Evolutionary conservation across 306 rosid species (phyloP).

Genomic region (Sindora glabra): DNA sequence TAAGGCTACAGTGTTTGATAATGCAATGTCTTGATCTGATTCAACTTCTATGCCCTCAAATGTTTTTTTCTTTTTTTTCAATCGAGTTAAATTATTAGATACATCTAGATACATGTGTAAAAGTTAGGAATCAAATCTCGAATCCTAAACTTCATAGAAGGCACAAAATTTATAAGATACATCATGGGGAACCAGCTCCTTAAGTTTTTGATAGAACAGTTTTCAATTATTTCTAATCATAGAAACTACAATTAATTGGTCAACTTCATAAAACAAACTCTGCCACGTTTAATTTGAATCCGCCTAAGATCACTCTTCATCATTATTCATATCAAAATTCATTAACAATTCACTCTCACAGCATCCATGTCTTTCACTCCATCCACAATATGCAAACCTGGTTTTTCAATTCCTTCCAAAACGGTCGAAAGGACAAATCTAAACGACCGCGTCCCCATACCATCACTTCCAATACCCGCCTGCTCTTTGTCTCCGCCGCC

Average conservation of each 20-base stretch:
- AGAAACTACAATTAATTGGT: background rate
- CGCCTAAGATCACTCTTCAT: background rate
- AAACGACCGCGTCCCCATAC: slow-evolving; percentile 17
- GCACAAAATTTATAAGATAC: no score
- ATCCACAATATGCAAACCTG: slow-evolving; percentile 18
- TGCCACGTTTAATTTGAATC: slow-evolving; percentile 4
- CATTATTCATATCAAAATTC: background rate
- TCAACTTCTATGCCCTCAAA: no score
- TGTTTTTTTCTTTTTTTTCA: no score
- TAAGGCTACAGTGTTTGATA: no score
- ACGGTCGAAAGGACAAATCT: slow-evolving; percentile 11
- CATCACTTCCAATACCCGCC: slow-evolving; percentile 11
- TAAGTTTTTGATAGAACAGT: background rate
- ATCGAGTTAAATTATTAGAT: no score
- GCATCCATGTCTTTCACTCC: background rate
- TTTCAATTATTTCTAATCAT: background rate
- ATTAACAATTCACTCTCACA: no score
- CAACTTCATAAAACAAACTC: background rate
- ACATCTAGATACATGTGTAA: no score
- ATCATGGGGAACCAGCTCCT: no score
- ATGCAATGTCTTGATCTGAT: no score
- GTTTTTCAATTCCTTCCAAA: background rate
- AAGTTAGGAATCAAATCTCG: no score
- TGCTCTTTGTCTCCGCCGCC: slow-evolving; percentile 17
- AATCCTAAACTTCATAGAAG: no score